Conservation (phyloP, 139 green algal species). For the Nannochloris sp. region DNA sequence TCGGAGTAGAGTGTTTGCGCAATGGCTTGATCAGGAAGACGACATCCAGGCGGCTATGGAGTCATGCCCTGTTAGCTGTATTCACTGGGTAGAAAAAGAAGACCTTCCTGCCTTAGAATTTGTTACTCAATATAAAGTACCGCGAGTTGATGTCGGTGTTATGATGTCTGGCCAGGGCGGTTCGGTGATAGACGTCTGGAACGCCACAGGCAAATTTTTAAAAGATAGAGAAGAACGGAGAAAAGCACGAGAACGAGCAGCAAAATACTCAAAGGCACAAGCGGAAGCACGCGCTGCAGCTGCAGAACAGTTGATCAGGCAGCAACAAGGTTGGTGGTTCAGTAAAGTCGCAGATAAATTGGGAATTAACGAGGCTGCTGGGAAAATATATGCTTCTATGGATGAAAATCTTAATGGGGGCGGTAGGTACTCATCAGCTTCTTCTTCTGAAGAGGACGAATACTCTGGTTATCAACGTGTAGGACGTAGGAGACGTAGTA, state of each 20-base stretch:
- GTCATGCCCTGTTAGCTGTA: constrained; percentile 79
- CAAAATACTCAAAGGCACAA: constrained; percentile 46
- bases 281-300: constrained; percentile 39
- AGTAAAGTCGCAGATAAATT: constrained; percentile 6
- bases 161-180: constrained; percentile 72
- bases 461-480: constrained; percentile 7
- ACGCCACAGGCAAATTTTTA: constrained; percentile 29
- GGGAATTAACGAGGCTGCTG: constrained; percentile 4
- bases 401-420: constrained; percentile 7
- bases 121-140: constrained; percentile 55
- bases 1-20: constrained; percentile 56
- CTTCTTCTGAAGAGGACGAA: constrained; percentile 17
- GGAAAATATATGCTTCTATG: background rate
- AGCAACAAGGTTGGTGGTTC: constrained; percentile 29
- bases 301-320: constrained; percentile 10
- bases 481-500: constrained; percentile 4
- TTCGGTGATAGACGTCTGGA: constrained; percentile 31
- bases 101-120: constrained; percentile 74
- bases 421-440: background rate
- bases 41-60: constrained; percentile 55
- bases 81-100: constrained; percentile 74
- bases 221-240: constrained; percentile 35
- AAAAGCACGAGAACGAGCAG: constrained; percentile 29
- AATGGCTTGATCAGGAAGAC: constrained; percentile 72
- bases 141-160: constrained; percentile 54